Conservation (phyloP, 2,329 filamentous ascomycete species). For the Penicillium frequentans region DNA sequence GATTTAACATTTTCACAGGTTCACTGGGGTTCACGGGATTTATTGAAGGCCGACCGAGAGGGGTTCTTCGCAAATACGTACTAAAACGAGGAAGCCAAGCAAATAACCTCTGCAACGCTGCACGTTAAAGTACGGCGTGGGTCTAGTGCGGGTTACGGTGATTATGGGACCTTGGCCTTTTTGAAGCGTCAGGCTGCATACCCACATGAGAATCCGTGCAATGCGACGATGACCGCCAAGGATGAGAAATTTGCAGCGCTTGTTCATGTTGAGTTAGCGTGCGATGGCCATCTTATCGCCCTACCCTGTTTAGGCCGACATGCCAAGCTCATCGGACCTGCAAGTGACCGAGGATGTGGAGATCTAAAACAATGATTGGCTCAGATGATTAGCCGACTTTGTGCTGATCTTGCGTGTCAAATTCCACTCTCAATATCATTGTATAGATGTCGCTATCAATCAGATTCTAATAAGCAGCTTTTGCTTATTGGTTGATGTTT, state of each 20-base stretch:
- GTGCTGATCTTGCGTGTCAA: background rate
- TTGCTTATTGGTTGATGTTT: background rate
- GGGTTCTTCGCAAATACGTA: background rate
- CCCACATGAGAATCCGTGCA: too few species aligned
- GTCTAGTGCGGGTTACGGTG: background rate
- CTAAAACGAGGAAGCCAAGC: background rate
- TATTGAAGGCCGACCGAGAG: background rate
- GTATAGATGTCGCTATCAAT: background rate
- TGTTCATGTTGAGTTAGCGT: background rate
- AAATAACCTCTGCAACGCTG: background rate
- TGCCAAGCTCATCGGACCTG: slow-evolving; percentile 15
- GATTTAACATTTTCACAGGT: background rate
- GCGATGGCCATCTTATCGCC: background rate
- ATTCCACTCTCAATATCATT: background rate
- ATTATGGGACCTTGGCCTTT: background rate
- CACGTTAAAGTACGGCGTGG: background rate
- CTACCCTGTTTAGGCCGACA: background rate
- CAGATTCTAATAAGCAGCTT: background rate
- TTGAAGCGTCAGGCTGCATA: background rate
- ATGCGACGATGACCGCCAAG: background rate
- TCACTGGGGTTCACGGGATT: background rate
- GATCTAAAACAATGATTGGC: background rate
- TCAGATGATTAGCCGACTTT: background rate
- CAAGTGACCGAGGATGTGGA: background rate
- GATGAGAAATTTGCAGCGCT: background rate